Conservation (phyloP, 1,284 basidiomycete genomes). For the Porodaedalea pini region DNA sequence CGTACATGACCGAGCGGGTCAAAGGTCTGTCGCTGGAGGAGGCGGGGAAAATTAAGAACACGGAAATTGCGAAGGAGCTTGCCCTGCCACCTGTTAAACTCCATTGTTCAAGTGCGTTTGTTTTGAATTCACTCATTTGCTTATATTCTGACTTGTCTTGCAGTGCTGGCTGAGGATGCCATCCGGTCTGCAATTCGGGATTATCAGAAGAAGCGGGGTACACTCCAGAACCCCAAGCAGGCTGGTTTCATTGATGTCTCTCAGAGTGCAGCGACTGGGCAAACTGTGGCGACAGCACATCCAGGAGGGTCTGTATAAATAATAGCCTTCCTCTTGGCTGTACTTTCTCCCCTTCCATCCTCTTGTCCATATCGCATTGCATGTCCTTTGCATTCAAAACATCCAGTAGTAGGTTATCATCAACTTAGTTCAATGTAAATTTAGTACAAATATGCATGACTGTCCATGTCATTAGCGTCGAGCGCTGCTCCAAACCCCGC, state of each 20-base stretch:
- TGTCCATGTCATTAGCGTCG: background rate
- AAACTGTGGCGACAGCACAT: constrained; percentile 64
- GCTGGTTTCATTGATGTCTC: constrained; percentile 74
- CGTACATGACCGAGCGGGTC: constrained; percentile 97
- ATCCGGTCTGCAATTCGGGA: constrained; percentile 94
- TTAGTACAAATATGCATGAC: constrained; percentile 6
- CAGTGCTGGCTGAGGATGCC: constrained; percentile 97
- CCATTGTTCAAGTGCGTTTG: constrained; percentile 74
- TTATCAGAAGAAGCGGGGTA: constrained; percentile 77
- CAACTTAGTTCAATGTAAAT: constrained; percentile 5
- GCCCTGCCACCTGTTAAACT: constrained; percentile 96
- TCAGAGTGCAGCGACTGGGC: constrained; percentile 61
- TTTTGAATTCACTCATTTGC: constrained; percentile 12
- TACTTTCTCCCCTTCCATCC: background rate
- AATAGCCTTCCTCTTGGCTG: background rate
- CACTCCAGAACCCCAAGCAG: constrained; percentile 48
- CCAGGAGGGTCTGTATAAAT: constrained; percentile 36
- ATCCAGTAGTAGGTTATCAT: background rate
- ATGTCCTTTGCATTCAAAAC: background rate
- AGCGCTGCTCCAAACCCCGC: too few relatives aligned
- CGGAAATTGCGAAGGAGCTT: constrained; percentile 97
- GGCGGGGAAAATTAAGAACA: constrained; percentile 97
- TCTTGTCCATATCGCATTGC: background rate
- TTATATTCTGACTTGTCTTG: constrained; percentile 22
- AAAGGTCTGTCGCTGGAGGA: constrained; percentile 93